Evolutionary conservation across 2,329 filamentous ascomycete species (phyloP), one percentile per base, ranked within the genome.

Genomic region (Colletotrichum echinochloae): DNA sequence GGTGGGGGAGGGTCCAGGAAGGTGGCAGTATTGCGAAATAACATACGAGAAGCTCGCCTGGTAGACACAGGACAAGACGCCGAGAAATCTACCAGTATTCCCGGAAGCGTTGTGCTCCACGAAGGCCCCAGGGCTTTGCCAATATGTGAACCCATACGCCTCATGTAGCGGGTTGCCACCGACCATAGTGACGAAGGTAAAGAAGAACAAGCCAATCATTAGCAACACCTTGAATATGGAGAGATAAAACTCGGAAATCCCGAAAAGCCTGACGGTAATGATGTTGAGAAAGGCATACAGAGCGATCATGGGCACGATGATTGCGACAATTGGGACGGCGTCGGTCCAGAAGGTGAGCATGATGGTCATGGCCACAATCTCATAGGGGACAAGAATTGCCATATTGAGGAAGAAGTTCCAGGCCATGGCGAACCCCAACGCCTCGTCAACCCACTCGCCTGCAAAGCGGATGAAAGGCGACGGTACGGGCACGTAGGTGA

Each of bases 211-310:
- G 63, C 88, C 87, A 70, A 91, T 78, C 56, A 92, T 87, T 23
- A 92, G 82, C 3, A 88, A 79, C 68, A 92, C 87, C 76, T 91
- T 89, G 73, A 89, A 79, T 52, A 80, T 81, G 2, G 87, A 86
- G 4, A 90, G 82, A 85, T 86, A 90, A 76, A 95, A 95, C 76
- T 95, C 92, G 14, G 90, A 88, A 77, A 93, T 90, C 73, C 91
- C 91, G 75, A 90, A 92, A 80, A 83, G 89, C 72, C 88, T 85
- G 44, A 92, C 90, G 37, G 55, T 65, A 8, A 71, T 51, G 11
- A 71, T 28, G 54, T 71, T 71, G 37, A 68, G 14, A 18, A 52
- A 12, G 28, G 49, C 49, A 33, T 52, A 52, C 12, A 52, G 28
- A 52, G 49, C 49, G 9, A 52, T 52, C 49, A 52, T 52, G 28